phyloP scores from a whole-genome alignment of 2,329 filamentous ascomycete species.

The Colletotrichum neosansevieriae region DNA sequence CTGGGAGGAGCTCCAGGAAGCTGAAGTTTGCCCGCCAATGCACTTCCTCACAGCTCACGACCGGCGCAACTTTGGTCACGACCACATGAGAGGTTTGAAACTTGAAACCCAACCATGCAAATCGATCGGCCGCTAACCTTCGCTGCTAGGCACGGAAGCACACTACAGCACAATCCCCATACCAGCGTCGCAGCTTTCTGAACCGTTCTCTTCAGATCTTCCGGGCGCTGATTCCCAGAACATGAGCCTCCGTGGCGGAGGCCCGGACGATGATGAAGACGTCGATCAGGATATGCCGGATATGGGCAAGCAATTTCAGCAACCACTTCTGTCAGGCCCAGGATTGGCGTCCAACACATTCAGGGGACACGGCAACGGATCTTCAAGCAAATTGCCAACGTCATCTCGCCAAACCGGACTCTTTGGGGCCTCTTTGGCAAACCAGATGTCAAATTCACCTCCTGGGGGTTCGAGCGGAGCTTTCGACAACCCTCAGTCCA shows the following conservation, averaged over 20 bases:
- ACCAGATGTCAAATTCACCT: neutral
- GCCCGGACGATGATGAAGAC: neutral
- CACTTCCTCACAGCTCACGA: conserved; percentile 50
- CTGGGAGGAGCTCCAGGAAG: conserved; percentile 41
- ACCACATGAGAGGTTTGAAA: conserved; percentile 37
- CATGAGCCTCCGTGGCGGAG: conserved; percentile 36
- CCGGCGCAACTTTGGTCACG: conserved; percentile 47
- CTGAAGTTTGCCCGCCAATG: conserved; percentile 45
- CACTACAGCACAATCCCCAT: conserved; percentile 30
- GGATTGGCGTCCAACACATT: neutral
- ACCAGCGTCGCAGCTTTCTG: conserved; percentile 14
- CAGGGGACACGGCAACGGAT: no score
- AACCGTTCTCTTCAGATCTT: neutral
- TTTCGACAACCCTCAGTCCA: neutral
- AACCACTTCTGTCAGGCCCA: neutral
- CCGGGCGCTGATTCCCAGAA: neutral
- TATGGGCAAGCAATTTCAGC: neutral
- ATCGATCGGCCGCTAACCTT: neutral
- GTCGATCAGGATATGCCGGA: conserved; percentile 24
- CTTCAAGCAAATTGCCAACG: no score
- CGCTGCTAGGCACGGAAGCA: conserved; percentile 39
- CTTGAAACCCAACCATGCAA: no score
- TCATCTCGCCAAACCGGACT: no score
- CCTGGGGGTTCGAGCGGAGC: no score
- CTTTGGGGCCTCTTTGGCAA: no score